Evolutionary conservation across 2,329 filamentous ascomycete species (phyloP).

Genomic region (Phaeosphaeria sp.): DNA sequence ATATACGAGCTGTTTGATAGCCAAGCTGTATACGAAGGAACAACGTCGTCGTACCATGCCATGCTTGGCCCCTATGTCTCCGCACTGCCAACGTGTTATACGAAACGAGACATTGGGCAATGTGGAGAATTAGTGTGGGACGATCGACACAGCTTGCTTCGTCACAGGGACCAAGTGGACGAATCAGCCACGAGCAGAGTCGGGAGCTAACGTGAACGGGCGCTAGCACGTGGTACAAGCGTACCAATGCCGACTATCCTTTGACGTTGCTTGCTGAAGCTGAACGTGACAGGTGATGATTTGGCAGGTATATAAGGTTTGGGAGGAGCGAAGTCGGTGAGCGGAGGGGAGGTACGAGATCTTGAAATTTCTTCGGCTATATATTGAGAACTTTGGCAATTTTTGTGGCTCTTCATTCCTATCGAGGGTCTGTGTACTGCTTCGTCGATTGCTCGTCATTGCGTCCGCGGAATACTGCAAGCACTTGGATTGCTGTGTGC

Average conservation of each 20-base stretch:
- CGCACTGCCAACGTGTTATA: not conserved
- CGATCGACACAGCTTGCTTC: constrained; percentile 1
- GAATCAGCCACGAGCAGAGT: not conserved
- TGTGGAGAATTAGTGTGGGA: not conserved
- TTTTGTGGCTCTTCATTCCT: not conserved
- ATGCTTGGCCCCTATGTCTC: not conserved
- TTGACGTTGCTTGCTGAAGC: constrained; percentile 4
- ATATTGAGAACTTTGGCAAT: not conserved
- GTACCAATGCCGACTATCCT: constrained; percentile 1
- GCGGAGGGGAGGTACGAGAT: not conserved
- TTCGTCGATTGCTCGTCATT: constrained; percentile 4
- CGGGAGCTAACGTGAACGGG: constrained; percentile 5
- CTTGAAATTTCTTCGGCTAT: not conserved
- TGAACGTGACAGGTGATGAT: not conserved
- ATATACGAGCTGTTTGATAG: not conserved
- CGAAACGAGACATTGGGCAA: not conserved
- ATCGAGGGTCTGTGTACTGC: not conserved
- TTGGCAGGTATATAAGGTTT: constrained; percentile 5
- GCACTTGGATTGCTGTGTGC: not conserved
- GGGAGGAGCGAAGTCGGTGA: constrained; percentile 1
- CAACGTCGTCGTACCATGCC: not conserved
- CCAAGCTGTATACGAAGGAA: not conserved
- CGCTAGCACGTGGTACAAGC: constrained; percentile 7
- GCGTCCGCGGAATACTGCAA: not conserved
- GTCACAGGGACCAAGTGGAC: constrained; percentile 16